These are phyloP conservation scores for Penicillium subrubescens DNA, from an alignment of 495 filamentous ascomycete genomes.

Conservation along the genomic window DNA sequence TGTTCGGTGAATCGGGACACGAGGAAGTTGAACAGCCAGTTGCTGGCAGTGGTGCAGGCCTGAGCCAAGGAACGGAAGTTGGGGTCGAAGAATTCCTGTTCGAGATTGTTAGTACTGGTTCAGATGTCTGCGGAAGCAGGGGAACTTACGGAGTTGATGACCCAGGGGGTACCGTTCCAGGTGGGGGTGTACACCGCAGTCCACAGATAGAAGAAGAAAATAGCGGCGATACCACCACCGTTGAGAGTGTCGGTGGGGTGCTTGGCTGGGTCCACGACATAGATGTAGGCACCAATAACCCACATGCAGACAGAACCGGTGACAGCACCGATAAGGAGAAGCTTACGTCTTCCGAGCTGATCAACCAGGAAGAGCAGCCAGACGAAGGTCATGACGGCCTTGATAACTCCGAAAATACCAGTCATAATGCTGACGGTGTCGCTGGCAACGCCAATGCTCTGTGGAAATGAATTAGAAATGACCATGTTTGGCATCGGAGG, in stretches of 20 bases:
- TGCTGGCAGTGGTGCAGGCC: slow-evolving; percentile 67
- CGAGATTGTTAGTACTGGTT: slow-evolving; percentile 11
- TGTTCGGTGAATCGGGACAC: slow-evolving; percentile 72
- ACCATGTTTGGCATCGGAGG: background rate
- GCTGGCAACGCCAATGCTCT: slow-evolving; percentile 51
- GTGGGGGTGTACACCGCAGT: slow-evolving; percentile 72
- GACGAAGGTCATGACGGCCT: slow-evolving; percentile 57
- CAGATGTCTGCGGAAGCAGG: too few species aligned
- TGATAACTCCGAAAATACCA: slow-evolving; percentile 54
- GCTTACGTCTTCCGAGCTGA: slow-evolving; percentile 66
- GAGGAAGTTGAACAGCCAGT: slow-evolving; percentile 80
- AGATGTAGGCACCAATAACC: slow-evolving; percentile 70
- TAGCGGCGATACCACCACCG: slow-evolving; percentile 63
- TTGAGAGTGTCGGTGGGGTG: slow-evolving; percentile 44
- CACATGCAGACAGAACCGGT: slow-evolving; percentile 71
- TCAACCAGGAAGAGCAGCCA: slow-evolving; percentile 74
- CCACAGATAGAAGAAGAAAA: slow-evolving; percentile 80
- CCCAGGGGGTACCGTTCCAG: slow-evolving; percentile 73
- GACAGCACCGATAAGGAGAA: slow-evolving; percentile 69
- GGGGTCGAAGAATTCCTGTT: slow-evolving; percentile 60
- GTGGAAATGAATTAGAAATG: background rate
- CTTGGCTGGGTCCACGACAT: slow-evolving; percentile 56
- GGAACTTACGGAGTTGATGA: slow-evolving; percentile 52
- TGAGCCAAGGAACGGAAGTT: slow-evolving; percentile 67
- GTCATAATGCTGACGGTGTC: slow-evolving; percentile 46